Evolutionary conservation across 148 eudicot genomes (phyloP).

Genomic region (Pharnaceum exiguum): DNA sequence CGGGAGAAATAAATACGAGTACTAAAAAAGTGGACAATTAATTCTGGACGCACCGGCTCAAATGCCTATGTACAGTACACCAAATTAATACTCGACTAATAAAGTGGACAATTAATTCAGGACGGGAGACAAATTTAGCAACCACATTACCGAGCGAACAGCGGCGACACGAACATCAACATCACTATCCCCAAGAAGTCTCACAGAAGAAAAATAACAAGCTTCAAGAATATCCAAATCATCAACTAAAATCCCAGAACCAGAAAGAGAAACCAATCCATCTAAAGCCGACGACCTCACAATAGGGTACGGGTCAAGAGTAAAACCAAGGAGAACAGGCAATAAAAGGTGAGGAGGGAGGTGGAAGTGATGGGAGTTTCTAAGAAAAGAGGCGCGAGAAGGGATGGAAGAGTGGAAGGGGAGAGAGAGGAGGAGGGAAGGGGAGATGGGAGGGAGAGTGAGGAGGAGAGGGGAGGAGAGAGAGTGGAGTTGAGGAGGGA

Average conservation of each 20-base stretch:
- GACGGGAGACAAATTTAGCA: neutral
- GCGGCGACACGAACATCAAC: constrained; percentile 59
- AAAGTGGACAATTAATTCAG: neutral
- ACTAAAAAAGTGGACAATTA: too few species aligned
- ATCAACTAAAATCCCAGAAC: constrained; percentile 29
- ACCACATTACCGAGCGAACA: constrained; percentile 48
- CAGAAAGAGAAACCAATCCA: constrained; percentile 43
- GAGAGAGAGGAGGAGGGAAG: constrained; percentile 32
- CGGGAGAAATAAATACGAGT: too few species aligned
- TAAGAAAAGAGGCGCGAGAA: constrained; percentile 42
- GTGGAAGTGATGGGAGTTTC: constrained; percentile 29
- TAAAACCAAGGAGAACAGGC: constrained; percentile 64
- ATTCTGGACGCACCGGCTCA: too few species aligned
- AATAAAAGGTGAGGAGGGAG: constrained; percentile 54
- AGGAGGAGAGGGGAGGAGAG: constrained; percentile 24
- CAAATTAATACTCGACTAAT: neutral
- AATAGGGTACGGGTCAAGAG: constrained; percentile 69
- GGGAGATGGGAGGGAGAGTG: constrained; percentile 19
- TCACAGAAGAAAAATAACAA: constrained; percentile 58
- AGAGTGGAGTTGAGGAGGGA: too few species aligned
- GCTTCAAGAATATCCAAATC: constrained; percentile 44
- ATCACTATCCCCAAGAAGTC: constrained; percentile 52
- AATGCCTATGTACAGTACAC: neutral
- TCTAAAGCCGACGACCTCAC: constrained; percentile 52
- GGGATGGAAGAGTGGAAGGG: constrained; percentile 39